Evolutionary conservation across 208 protist species (phyloP).

Genomic region (Leishmania lainsoni): DNA sequence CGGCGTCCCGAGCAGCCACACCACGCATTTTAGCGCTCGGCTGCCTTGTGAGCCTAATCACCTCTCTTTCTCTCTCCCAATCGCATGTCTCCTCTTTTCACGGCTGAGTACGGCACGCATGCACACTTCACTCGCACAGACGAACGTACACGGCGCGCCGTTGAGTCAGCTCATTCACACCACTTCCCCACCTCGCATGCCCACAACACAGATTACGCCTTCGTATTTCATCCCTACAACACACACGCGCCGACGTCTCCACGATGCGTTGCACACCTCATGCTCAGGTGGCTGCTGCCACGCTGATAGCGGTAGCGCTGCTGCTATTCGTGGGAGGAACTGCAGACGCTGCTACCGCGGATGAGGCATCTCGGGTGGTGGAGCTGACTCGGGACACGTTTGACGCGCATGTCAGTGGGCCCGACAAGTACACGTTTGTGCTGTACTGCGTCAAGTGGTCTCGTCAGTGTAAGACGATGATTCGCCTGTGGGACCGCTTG

Average conservation of each 20-base stretch:
- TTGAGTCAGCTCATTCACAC: background rate
- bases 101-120: background rate
- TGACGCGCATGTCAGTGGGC: slow-evolving; percentile 55
- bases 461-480: slow-evolving; percentile 38
- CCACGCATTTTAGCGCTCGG: background rate
- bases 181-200: background rate
- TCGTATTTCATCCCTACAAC: background rate
- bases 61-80: background rate
- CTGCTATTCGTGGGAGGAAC: slow-evolving; percentile 6
- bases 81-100: background rate
- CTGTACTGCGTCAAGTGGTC: slow-evolving; percentile 78
- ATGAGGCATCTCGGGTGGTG: slow-evolving; percentile 51
- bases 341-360: background rate
- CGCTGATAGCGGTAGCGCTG: slow-evolving; percentile 2
- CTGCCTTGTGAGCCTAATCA: background rate
- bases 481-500: slow-evolving; percentile 58
- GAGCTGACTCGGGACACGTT: slow-evolving; percentile 65
- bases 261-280: background rate
- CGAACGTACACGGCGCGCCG: background rate
- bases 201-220: background rate
- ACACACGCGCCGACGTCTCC: background rate
- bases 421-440: slow-evolving; percentile 66
- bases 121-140: background rate
- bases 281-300: background rate
- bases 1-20: background rate